Conservation (phyloP, 2,329 filamentous ascomycete species). For the Juglanconis sp. region DNA sequence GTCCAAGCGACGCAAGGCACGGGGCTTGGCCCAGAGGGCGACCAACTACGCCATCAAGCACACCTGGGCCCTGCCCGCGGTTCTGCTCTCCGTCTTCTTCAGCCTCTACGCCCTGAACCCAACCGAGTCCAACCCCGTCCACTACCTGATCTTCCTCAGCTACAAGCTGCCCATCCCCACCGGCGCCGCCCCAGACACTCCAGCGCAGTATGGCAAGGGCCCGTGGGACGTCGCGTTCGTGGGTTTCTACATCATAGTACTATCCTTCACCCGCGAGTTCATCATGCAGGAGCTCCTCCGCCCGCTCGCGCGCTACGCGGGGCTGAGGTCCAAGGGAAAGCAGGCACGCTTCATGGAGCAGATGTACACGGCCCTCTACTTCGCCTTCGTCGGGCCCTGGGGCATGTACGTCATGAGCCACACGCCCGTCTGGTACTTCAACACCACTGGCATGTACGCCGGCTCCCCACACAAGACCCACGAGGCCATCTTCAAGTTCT, state of each 20-base stretch:
- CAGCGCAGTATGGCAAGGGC: constrained; percentile 83
- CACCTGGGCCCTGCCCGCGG: constrained; percentile 64
- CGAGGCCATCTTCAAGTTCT: constrained; percentile 82
- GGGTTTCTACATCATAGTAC: constrained; percentile 80
- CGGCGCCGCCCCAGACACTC: constrained; percentile 36
- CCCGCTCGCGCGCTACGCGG: constrained; percentile 67
- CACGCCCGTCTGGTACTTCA: constrained; percentile 96
- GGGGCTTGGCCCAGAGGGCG: constrained; percentile 51
- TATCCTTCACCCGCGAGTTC: constrained; percentile 93
- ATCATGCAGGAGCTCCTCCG: constrained; percentile 88
- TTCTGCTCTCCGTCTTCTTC: constrained; percentile 62
- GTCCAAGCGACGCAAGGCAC: constrained; percentile 54
- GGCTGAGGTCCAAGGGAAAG: constrained; percentile 71
- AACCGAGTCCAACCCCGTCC: constrained; percentile 71
- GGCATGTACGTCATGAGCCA: constrained; percentile 88
- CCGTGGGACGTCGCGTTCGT: constrained; percentile 82
- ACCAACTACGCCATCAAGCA: constrained; percentile 52
- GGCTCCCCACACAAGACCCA: constrained; percentile 80
- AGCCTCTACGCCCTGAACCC: constrained; percentile 73
- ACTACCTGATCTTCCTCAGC: constrained; percentile 84
- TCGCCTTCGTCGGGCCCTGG: constrained; percentile 74
- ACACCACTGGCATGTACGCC: constrained; percentile 87
- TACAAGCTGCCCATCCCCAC: constrained; percentile 65
- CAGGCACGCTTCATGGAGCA: constrained; percentile 95
- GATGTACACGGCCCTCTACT: constrained; percentile 90